Conservation (phyloP, 1,139 yeast species). For the Sugiyamaella japonica region DNA sequence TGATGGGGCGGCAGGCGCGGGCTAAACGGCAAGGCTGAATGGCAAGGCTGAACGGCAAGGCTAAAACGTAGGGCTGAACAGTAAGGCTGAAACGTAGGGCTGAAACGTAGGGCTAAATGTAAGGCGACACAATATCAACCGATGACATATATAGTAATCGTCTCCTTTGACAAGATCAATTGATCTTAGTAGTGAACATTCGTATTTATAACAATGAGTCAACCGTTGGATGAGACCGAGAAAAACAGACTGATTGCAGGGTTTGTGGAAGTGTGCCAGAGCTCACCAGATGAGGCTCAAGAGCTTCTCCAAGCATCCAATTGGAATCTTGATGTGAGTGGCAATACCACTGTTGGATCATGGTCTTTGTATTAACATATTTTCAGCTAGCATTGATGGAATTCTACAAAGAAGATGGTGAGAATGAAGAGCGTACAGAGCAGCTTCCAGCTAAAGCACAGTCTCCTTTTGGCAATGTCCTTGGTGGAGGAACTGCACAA, state of each 20-base stretch:
- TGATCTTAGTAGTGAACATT: not conserved
- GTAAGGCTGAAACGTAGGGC: too few species aligned
- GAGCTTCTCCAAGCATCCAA: conserved; percentile 45
- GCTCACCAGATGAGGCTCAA: conserved; percentile 48
- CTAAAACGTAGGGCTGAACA: too few species aligned
- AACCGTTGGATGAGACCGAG: conserved; percentile 21
- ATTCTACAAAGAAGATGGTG: conserved; percentile 15
- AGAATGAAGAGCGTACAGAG: conserved; percentile 16
- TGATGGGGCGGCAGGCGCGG: too few species aligned
- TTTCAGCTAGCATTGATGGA: conserved; percentile 19
- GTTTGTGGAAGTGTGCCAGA: conserved; percentile 54
- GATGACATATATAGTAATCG: not conserved
- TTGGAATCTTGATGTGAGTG: conserved; percentile 43
- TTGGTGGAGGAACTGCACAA: conserved; percentile 1
- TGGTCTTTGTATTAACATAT: conserved; percentile 19
- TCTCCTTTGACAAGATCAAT: not conserved
- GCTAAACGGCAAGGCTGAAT: too few species aligned
- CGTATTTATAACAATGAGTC: not conserved
- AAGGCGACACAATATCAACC: not conserved
- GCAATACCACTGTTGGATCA: conserved; percentile 32
- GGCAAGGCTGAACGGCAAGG: too few species aligned
- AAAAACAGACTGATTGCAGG: conserved; percentile 46
- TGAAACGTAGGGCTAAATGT: not conserved
- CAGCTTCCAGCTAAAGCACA: not conserved
- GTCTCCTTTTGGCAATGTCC: conserved; percentile 5